Conservation (phyloP, 495 filamentous ascomycete species). For the Lasiosphaeria ovina region DNA sequence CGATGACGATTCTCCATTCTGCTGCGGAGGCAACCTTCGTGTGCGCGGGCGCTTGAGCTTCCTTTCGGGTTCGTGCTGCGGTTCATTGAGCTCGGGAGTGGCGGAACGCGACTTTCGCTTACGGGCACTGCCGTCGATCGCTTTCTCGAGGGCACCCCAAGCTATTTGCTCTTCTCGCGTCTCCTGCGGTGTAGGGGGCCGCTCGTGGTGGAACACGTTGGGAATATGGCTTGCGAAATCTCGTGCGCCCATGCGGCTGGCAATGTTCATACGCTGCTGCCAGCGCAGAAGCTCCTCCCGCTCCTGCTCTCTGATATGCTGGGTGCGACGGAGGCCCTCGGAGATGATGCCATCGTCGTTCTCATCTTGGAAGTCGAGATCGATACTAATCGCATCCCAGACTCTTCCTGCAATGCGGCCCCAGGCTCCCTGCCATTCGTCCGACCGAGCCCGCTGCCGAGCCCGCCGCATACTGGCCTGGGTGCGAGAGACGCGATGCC, state of each 20-base stretch:
- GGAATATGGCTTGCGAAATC: slow-evolving; percentile 63
- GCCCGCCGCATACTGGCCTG: slow-evolving; percentile 47
- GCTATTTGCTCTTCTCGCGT: slow-evolving; percentile 76
- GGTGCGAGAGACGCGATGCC: slow-evolving; percentile 47
- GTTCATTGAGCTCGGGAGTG: slow-evolving; percentile 68
- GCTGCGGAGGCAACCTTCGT: slow-evolving; percentile 36
- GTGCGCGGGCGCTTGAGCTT: slow-evolving; percentile 85
- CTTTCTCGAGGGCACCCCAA: slow-evolving; percentile 87
- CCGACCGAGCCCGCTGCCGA: slow-evolving; percentile 45
- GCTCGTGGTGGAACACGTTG: slow-evolving; percentile 29
- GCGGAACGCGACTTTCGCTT: slow-evolving; percentile 76
- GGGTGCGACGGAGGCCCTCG: slow-evolving; percentile 48
- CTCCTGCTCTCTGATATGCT: slow-evolving; percentile 61
- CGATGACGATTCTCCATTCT: slow-evolving; percentile 38
- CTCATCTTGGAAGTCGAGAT: slow-evolving; percentile 87
- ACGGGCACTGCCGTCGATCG: slow-evolving; percentile 64
- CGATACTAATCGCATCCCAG: slow-evolving; percentile 62
- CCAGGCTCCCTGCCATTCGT: slow-evolving; percentile 57
- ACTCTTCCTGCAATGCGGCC: slow-evolving; percentile 49
- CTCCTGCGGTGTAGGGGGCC: slow-evolving; percentile 52
- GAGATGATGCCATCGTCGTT: slow-evolving; percentile 53
- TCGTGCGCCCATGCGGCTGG: slow-evolving; percentile 67
- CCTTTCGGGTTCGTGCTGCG: slow-evolving; percentile 60
- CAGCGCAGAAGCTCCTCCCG: slow-evolving; percentile 67
- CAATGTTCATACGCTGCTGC: slow-evolving; percentile 75